Evolutionary conservation across 345 rosid genomes (phyloP).

Genomic region (Cardiospermum halicacabum): DNA sequence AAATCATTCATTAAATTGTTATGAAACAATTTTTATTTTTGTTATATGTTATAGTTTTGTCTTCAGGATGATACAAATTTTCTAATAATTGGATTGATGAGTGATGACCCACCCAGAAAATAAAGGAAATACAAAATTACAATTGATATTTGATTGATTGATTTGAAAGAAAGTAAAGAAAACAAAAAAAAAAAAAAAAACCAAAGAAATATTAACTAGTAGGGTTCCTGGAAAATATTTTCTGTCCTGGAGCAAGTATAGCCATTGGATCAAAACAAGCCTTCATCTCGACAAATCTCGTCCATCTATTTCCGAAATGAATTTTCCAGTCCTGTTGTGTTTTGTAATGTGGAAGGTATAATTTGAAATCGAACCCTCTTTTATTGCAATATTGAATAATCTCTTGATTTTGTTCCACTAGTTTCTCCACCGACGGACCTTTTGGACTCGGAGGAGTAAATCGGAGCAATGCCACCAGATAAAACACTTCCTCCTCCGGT

Average conservation of each 20-base stretch:
- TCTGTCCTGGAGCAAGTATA: slow-evolving; percentile 90
- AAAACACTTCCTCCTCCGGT: slow-evolving; percentile 82
- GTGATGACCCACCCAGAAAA: slow-evolving; percentile 5
- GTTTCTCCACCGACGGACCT: slow-evolving; percentile 33
- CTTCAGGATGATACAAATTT: not conserved
- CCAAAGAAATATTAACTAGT: not conserved
- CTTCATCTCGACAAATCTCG: slow-evolving; percentile 62
- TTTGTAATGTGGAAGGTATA: slow-evolving; percentile 83
- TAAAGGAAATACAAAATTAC: slow-evolving; percentile 9
- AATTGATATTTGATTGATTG: not conserved
- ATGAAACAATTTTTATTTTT: not conserved
- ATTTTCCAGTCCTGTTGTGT: slow-evolving; percentile 69
- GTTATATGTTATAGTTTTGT: not conserved
- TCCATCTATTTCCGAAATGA: slow-evolving; percentile 82
- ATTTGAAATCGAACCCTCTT: slow-evolving; percentile 63
- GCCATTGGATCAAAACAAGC: slow-evolving; percentile 71
- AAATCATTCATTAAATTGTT: slow-evolving; percentile 16
- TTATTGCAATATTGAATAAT: slow-evolving; percentile 49
- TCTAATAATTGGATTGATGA: slow-evolving; percentile 5
- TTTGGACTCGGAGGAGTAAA: slow-evolving; percentile 37
- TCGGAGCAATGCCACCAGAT: slow-evolving; percentile 80
- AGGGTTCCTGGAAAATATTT: slow-evolving; percentile 51
- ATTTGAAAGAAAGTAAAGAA: not conserved
- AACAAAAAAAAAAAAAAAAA: too few relatives aligned
- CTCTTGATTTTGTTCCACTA: slow-evolving; percentile 63